Conservation (phyloP, 805 yeast species). For the Ogataea nitratoaversa region DNA sequence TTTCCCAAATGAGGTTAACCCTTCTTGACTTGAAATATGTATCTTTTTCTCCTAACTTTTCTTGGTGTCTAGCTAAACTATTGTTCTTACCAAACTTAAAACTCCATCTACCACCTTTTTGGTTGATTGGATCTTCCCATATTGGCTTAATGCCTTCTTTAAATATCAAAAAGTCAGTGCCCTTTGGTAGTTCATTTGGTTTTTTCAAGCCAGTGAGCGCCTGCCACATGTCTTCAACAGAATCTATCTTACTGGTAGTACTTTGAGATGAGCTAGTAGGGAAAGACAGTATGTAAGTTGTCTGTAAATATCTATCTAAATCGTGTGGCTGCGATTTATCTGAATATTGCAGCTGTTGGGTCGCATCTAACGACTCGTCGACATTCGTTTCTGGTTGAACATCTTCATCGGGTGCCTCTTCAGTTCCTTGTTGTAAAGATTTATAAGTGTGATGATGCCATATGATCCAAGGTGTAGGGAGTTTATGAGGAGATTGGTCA, state of each 20-base stretch:
- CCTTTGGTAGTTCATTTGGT: conserved; percentile 36
- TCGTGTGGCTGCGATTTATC: conserved; percentile 16
- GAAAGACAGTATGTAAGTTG: conserved; percentile 41
- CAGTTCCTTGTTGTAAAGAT: conserved; percentile 1
- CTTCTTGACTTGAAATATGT: conserved; percentile 15
- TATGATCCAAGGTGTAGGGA: conserved; percentile 15
- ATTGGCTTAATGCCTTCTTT: conserved; percentile 58
- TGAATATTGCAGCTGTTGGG: background rate
- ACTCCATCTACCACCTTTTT: conserved; percentile 61
- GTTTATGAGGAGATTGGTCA: conserved; percentile 6
- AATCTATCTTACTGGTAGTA: conserved; percentile 31
- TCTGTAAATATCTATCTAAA: conserved; percentile 42
- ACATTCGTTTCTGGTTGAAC: background rate
- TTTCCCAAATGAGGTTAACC: conserved; percentile 48
- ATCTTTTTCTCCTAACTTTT: conserved; percentile 8
- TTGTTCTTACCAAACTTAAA: conserved; percentile 40
- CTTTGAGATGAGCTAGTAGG: conserved; percentile 21
- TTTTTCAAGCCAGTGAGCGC: conserved; percentile 36
- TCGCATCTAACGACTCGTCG: background rate
- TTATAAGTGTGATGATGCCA: conserved; percentile 17
- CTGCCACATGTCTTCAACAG: conserved; percentile 53
- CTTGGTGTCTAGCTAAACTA: conserved; percentile 10
- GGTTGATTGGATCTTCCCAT: conserved; percentile 64
- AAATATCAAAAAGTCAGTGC: conserved; percentile 54
- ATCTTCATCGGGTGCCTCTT: conserved; percentile 3